These are phyloP conservation scores for Exophiala lecanii-corni DNA, from an alignment of 2,329 filamentous ascomycete genomes.

Conservation along the genomic window DNA sequence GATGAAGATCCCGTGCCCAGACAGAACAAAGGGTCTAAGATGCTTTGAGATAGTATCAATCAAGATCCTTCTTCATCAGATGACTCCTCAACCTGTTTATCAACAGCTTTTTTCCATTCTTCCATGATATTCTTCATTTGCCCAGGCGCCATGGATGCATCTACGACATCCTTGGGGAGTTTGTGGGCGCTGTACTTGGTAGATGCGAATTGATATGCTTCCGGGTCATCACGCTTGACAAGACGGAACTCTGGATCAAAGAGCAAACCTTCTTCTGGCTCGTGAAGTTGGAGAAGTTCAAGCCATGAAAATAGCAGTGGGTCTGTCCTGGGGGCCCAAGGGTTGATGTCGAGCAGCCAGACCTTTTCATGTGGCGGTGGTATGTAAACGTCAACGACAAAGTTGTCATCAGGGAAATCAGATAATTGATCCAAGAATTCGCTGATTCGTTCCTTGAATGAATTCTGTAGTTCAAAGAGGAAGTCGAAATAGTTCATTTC, in stretches of 20 bases:
- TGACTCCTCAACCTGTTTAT: slow-evolving; percentile 39
- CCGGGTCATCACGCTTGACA: slow-evolving; percentile 77
- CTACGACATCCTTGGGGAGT: slow-evolving; percentile 85
- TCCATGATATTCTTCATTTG: slow-evolving; percentile 75
- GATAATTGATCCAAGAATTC: slow-evolving; percentile 72
- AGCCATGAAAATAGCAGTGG: slow-evolving; percentile 84
- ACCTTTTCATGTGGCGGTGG: slow-evolving; percentile 70
- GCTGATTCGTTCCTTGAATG: slow-evolving; percentile 64
- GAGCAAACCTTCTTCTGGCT: slow-evolving; percentile 31
- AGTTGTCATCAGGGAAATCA: slow-evolving; percentile 68
- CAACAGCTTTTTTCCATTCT: slow-evolving; percentile 63
- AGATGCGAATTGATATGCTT: slow-evolving; percentile 79
- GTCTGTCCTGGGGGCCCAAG: slow-evolving; percentile 87
- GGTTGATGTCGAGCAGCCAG: slow-evolving; percentile 89
- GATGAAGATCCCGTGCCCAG: too few species aligned
- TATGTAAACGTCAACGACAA: slow-evolving; percentile 89
- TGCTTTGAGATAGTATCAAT: too few species aligned
- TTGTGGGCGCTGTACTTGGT: slow-evolving; percentile 94
- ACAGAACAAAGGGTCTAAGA: too few species aligned
- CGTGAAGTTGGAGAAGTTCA: slow-evolving; percentile 70
- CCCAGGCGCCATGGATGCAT: slow-evolving; percentile 58
- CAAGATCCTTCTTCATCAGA: slow-evolving; percentile 37
- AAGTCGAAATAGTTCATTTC: slow-evolving; percentile 91
- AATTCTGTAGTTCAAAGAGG: slow-evolving; percentile 61
- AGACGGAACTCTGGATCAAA: slow-evolving; percentile 74